phyloP scores from a whole-genome alignment of 352 stramenopile genomes.

The Thalassiosira mediterranea region DNA sequence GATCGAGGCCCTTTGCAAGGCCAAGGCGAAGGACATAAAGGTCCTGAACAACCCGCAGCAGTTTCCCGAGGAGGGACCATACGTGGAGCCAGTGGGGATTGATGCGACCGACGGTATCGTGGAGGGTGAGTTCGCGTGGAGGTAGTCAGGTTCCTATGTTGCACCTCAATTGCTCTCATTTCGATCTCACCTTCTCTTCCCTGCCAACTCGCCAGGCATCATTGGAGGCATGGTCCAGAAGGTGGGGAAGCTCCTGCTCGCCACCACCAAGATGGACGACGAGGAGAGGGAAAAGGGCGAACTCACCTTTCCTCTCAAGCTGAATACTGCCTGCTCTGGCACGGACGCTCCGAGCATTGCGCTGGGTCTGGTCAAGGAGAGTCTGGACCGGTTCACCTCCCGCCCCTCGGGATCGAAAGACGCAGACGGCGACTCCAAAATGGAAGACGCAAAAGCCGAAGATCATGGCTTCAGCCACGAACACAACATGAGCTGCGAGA shows the following conservation, averaged over 20 bases:
- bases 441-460: neutral
- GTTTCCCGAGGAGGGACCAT: conserved; percentile 36
- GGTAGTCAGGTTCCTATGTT: too few species aligned
- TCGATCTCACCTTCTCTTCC: too few species aligned
- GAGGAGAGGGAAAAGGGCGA: conserved; percentile 44
- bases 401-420: neutral
- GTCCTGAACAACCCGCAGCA: conserved; percentile 52
- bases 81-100: conserved; percentile 48
- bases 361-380: conserved; percentile 61
- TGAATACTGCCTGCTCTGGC: conserved; percentile 79
- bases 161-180: too few species aligned
- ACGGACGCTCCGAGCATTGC: conserved; percentile 77
- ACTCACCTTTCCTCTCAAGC: conserved; percentile 48
- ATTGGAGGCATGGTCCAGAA: conserved; percentile 50
- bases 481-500: conserved; percentile 78
- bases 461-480: conserved; percentile 41
- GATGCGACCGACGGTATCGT: conserved; percentile 56
- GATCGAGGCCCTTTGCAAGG: conserved; percentile 28
- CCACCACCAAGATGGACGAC: conserved; percentile 8
- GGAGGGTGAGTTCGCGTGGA: conserved; percentile 11
- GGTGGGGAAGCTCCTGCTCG: conserved; percentile 33
- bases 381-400: conserved; percentile 33
- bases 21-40: conserved; percentile 27
- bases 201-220: conserved; percentile 13
- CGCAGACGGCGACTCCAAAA: neutral